These are phyloP conservation scores for Cynanchum wilfordii DNA, from an alignment of 257 asterid species.

Conservation along the genomic window DNA sequence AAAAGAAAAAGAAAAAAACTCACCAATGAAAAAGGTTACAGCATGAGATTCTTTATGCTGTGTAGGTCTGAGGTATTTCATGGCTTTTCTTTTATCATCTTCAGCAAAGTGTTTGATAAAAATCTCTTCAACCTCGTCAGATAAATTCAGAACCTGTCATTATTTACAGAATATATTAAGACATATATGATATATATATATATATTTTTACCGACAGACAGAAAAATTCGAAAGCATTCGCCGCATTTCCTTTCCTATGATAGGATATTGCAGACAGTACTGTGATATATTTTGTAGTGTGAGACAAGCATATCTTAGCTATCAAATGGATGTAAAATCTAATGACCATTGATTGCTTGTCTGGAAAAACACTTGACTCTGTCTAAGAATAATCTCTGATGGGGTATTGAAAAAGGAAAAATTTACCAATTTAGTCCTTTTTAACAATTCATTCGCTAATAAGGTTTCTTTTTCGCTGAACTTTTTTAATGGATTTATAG, in stretches of 20 bases:
- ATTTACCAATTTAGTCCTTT: no score
- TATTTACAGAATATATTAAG: constrained; percentile 5
- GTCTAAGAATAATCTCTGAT: constrained; percentile 41
- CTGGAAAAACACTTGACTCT: constrained; percentile 28
- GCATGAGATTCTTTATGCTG: constrained; percentile 68
- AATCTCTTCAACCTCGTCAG: constrained; percentile 83
- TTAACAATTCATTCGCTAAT: no score
- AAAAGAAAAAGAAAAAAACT: constrained; percentile 15
- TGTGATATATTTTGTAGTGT: constrained; percentile 10
- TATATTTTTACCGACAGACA: background rate
- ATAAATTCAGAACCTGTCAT: constrained; percentile 61
- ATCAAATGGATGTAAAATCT: constrained; percentile 33
- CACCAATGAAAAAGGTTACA: constrained; percentile 77
- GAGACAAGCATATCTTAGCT: constrained; percentile 44
- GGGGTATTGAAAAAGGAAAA: constrained; percentile 12
- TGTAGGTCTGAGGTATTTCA: constrained; percentile 89
- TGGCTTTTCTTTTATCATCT: constrained; percentile 71
- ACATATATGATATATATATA: no score
- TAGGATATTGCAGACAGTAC: background rate
- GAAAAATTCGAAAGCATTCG: background rate
- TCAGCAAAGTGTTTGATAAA: constrained; percentile 69
- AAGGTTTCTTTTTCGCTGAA: no score
- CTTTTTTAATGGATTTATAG: no score
- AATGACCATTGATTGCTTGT: constrained; percentile 21
- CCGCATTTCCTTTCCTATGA: background rate